phyloP scores from a whole-genome alignment of 306 rosid genomes.

The Medicago lupulina region DNA sequence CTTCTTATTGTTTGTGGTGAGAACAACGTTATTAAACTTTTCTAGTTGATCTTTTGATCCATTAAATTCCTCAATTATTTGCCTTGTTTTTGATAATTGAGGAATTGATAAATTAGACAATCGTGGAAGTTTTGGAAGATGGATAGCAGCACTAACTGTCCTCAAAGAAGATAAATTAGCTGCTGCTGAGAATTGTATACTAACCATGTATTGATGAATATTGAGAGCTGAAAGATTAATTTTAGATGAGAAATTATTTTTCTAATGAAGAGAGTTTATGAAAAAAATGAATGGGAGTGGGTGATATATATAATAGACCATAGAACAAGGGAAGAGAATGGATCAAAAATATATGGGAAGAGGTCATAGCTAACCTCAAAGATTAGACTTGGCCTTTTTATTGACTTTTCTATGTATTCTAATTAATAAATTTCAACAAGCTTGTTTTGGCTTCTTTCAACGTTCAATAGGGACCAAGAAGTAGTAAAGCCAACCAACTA shows the following conservation, averaged over 20 bases:
- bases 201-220: constrained; percentile 5
- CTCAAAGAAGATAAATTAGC: constrained; percentile 11
- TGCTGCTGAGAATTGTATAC: constrained; percentile 13
- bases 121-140: constrained; percentile 17
- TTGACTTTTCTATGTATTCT: constrained; percentile 9
- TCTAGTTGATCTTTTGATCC: neutral
- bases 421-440: constrained; percentile 1
- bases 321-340: neutral
- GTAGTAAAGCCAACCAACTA: constrained; percentile 9
- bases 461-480: neutral
- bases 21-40: neutral
- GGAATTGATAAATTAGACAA: neutral
- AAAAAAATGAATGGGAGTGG: neutral
- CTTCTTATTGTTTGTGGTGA: neutral
- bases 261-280: no score
- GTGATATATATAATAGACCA: constrained; percentile 10
- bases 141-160: constrained; percentile 12
- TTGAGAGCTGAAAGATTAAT: neutral
- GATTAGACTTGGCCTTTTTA: constrained; percentile 20
- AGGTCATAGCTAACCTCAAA: constrained; percentile 12
- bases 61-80: neutral
- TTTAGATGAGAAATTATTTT: no score
- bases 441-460: neutral
- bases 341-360: neutral
- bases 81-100: neutral